Percentiles rank a stretch among this genome's conserved stretches.
Conservation (phyloP, 2,329 filamentous ascomycete genomes). For the Pestalotiopsis sp. region DNA sequence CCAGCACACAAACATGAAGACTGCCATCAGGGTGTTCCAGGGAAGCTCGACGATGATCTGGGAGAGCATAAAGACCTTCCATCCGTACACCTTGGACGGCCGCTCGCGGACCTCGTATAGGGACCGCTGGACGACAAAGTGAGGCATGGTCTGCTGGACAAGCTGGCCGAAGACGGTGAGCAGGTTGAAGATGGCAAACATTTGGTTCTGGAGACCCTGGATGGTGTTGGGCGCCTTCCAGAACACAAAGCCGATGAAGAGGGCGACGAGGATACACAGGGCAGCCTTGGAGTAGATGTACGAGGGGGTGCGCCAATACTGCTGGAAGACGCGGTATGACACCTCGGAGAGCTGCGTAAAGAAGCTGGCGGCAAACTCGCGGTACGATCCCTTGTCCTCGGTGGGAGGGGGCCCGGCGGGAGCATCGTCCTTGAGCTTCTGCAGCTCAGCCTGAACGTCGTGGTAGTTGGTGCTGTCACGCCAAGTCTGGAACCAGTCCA, state of each 20-base stretch:
- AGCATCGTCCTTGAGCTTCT: constrained; percentile 55
- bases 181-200: constrained; percentile 82
- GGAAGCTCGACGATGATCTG: constrained; percentile 83
- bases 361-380: constrained; percentile 82
- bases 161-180: constrained; percentile 78
- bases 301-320: constrained; percentile 80
- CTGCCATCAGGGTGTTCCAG: constrained; percentile 74
- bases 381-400: constrained; percentile 50
- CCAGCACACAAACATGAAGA: constrained; percentile 77
- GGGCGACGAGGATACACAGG: constrained; percentile 59
- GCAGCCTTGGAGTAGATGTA: constrained; percentile 77
- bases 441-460: constrained; percentile 55
- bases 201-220: constrained; percentile 78
- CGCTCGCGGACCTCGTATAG: constrained; percentile 83
- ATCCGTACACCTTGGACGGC: constrained; percentile 78
- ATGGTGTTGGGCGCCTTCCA: constrained; percentile 69
- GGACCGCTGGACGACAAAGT: constrained; percentile 76
- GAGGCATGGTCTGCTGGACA: constrained; percentile 77
- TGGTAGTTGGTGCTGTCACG: constrained; percentile 33
- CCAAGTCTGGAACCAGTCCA: constrained; percentile 64
- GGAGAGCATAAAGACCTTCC: constrained; percentile 79
- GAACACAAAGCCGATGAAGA: constrained; percentile 83
- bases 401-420: constrained; percentile 28
- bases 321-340: constrained; percentile 71
- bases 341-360: constrained; percentile 65